A percentile compares a stretch with the other conserved stretches of the same genome.
These are phyloP conservation scores for Silene vulgaris DNA, from an alignment of 179 eudicot genomes.

Conservation along the genomic window DNA sequence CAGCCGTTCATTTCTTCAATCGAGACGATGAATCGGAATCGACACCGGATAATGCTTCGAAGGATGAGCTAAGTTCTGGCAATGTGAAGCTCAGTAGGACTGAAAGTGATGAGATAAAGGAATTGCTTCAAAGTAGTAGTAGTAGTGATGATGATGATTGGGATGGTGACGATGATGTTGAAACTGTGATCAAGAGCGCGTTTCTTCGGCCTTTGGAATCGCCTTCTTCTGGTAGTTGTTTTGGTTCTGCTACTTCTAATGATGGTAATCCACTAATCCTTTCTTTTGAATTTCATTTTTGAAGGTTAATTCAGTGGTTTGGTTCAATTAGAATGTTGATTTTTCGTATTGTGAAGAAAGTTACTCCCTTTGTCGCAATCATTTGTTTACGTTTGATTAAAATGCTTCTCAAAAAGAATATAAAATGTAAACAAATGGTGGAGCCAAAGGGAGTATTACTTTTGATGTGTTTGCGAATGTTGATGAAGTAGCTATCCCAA, in stretches of 20 bases:
- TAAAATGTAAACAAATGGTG: no score
- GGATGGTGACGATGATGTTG: conserved; percentile 35
- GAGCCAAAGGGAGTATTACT: no score
- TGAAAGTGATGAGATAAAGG: conserved; percentile 36
- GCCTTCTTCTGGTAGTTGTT: conserved; percentile 62
- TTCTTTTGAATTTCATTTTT: neutral
- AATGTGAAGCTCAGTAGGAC: conserved; percentile 28
- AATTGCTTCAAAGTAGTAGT: conserved; percentile 21
- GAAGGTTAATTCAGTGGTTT: neutral
- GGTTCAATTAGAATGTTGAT: neutral
- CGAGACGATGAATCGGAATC: conserved; percentile 64
- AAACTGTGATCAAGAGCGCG: conserved; percentile 20
- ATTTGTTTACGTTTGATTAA: no score
- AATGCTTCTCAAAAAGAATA: no score
- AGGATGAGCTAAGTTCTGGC: neutral
- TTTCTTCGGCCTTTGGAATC: conserved; percentile 64
- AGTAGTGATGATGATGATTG: conserved; percentile 10
- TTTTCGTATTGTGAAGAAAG: neutral
- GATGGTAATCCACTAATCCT: conserved; percentile 37
- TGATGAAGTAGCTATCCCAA: neutral
- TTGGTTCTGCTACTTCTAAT: conserved; percentile 73
- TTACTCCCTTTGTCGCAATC: no score
- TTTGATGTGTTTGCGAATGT: neutral
- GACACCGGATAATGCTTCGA: conserved; percentile 32
- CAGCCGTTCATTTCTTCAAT: conserved; percentile 67